A percentile compares a stretch with the other conserved stretches of the same genome.
These are phyloP conservation scores for Saccharomyces mikatae DNA, from an alignment of 805 yeast genomes.

Conservation along the genomic window DNA sequence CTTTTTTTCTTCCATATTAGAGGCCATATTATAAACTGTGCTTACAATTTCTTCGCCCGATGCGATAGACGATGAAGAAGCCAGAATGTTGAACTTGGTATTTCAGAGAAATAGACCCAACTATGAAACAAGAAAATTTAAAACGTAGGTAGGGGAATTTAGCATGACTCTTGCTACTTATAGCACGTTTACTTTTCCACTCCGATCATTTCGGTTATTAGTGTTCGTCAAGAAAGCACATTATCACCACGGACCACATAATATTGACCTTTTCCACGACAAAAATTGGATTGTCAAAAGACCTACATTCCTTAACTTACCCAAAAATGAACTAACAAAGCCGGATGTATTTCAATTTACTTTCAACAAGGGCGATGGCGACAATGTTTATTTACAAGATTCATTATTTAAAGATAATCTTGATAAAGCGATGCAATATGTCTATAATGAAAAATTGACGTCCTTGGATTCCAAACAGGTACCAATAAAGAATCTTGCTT, in stretches of 20 bases:
- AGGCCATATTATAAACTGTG: neutral
- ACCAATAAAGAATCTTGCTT: conserved; percentile 5
- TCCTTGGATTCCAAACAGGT: conserved; percentile 5
- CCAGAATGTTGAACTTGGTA: neutral
- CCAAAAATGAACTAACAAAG: conserved; percentile 1
- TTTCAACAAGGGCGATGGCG: neutral
- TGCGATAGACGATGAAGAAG: neutral
- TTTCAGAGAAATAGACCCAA: neutral
- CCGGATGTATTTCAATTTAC: neutral
- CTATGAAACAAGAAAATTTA: neutral
- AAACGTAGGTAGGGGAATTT: neutral
- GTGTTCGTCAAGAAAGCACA: neutral
- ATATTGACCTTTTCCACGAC: conserved; percentile 1
- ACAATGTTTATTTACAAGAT: conserved; percentile 8
- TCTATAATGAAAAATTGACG: conserved; percentile 13
- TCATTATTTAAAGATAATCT: conserved; percentile 6
- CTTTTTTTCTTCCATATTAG: neutral
- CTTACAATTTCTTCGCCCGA: neutral
- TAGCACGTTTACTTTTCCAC: neutral
- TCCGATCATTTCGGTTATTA: neutral
- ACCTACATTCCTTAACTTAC: conserved; percentile 3
- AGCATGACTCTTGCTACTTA: neutral
- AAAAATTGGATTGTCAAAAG: conserved; percentile 4
- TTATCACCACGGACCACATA: neutral
- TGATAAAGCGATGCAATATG: conserved; percentile 9